A percentile compares a stretch with the other conserved stretches of the same genome.
Conservation (phyloP, 2,329 filamentous ascomycete genomes). For the Pseudogymnoascus sp. region DNA sequence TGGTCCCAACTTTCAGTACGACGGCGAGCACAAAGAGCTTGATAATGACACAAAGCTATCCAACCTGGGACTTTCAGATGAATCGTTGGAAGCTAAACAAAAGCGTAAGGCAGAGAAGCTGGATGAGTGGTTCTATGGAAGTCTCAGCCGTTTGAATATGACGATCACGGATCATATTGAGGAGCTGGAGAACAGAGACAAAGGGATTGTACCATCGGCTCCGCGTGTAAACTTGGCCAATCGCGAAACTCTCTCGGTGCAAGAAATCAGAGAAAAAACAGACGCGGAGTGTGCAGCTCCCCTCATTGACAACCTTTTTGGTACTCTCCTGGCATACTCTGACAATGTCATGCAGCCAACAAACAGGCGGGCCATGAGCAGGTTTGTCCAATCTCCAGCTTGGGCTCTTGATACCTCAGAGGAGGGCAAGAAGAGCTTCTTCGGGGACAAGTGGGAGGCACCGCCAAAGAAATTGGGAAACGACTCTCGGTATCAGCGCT, state of each 20-base stretch:
- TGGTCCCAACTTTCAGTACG: slow-evolving; percentile 17
- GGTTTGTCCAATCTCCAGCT: slow-evolving; percentile 18
- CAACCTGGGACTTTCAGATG: neutral
- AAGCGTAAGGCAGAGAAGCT: slow-evolving; percentile 14
- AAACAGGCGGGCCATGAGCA: slow-evolving; percentile 16
- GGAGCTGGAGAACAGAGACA: slow-evolving; percentile 16
- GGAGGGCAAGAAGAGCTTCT: slow-evolving; percentile 24
- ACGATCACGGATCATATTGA: slow-evolving; percentile 20
- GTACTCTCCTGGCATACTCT: slow-evolving; percentile 23
- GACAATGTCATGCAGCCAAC: slow-evolving; percentile 17
- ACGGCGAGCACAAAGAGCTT: slow-evolving; percentile 14
- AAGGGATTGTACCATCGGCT: neutral
- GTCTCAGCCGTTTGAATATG: slow-evolving; percentile 24
- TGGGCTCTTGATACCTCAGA: slow-evolving; percentile 22
- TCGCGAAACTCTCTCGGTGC: slow-evolving; percentile 16
- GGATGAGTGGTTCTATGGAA: slow-evolving; percentile 25
- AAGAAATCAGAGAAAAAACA: slow-evolving; percentile 22
- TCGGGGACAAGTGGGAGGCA: slow-evolving; percentile 23
- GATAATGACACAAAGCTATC: slow-evolving; percentile 9
- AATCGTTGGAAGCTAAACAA: slow-evolving; percentile 11
- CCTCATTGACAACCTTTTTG: slow-evolving; percentile 23
- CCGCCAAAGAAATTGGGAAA: slow-evolving; percentile 3
- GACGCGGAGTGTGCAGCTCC: slow-evolving; percentile 20
- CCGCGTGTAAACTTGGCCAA: neutral
- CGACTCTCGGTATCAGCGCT: slow-evolving; percentile 15